These are phyloP conservation scores for Cyberlindnera xylosilytica DNA, from an alignment of 805 yeast species.

Conservation along the genomic window DNA sequence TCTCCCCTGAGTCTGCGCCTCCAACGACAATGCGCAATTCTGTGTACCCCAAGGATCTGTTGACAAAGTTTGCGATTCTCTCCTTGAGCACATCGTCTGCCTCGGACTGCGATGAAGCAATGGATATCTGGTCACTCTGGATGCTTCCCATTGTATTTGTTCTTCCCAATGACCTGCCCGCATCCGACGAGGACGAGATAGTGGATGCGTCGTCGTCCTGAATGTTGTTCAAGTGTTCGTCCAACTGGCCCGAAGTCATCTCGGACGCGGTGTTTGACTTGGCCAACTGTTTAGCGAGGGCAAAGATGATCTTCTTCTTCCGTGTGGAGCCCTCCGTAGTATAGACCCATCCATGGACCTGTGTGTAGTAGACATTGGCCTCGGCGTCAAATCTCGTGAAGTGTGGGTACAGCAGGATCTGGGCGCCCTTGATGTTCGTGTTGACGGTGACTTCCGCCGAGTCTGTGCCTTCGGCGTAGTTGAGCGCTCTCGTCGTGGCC, in stretches of 20 bases:
- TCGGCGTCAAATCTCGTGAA: conserved; percentile 39
- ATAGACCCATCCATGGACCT: conserved; percentile 67
- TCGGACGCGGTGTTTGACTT: conserved; percentile 32
- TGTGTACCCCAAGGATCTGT: conserved; percentile 59
- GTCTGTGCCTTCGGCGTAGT: conserved; percentile 13
- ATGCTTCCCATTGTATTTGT: conserved; percentile 12
- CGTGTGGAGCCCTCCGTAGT: conserved; percentile 70
- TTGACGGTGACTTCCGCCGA: conserved; percentile 13
- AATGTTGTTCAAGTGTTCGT: conserved; percentile 32
- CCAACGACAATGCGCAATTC: conserved; percentile 55
- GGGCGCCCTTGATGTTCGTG: conserved; percentile 46
- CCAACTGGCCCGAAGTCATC: conserved; percentile 33
- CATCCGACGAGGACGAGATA: conserved; percentile 8
- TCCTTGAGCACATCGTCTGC: conserved; percentile 53
- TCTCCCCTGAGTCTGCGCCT: conserved; percentile 37
- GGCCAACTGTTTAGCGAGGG: conserved; percentile 66
- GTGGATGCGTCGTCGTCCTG: conserved; percentile 26
- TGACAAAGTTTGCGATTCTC: conserved; percentile 67
- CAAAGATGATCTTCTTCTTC: conserved; percentile 64
- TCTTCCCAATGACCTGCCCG: conserved; percentile 5
- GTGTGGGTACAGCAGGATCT: conserved; percentile 58
- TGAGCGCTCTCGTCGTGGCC: conserved; percentile 31
- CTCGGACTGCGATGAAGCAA: conserved; percentile 14
- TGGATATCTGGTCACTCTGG: conserved; percentile 1
- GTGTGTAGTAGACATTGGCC: conserved; percentile 44